A percentile compares a stretch with the other conserved stretches of the same genome.
Evolutionary conservation across 768 basidiomycete species (phyloP).

Genomic region (Coprinopsis marcescibilis): DNA sequence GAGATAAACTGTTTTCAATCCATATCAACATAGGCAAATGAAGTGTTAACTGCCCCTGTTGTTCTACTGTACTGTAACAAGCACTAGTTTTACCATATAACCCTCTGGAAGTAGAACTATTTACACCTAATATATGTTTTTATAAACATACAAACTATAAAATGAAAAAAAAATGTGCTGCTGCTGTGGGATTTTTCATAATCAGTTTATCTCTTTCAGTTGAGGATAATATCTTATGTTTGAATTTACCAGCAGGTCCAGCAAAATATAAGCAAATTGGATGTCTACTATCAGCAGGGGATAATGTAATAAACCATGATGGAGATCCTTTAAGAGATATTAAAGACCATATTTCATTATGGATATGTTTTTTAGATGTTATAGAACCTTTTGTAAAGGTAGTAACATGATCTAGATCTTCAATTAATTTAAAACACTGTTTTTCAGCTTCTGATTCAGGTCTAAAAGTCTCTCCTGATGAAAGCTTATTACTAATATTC

Average conservation of each 20-base stretch:
- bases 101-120: not conserved
- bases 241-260: conserved; percentile 18
- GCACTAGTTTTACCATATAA: conserved; percentile 8
- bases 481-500: conserved; percentile 14
- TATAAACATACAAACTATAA: conserved; percentile 19
- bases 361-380: conserved; percentile 22
- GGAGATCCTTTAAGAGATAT: conserved; percentile 21
- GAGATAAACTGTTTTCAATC: not conserved
- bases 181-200: not conserved
- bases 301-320: conserved; percentile 31
- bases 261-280: conserved; percentile 32
- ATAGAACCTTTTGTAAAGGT: conserved; percentile 18
- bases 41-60: conserved; percentile 8
- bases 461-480: not conserved
- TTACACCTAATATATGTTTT: conserved; percentile 15
- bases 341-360: conserved; percentile 16
- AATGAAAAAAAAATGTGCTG: conserved; percentile 7
- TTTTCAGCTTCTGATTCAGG: conserved; percentile 16
- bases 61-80: conserved; percentile 10
- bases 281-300: conserved; percentile 27
- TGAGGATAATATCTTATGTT: conserved; percentile 9
- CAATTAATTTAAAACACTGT: conserved; percentile 16
- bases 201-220: conserved; percentile 10
- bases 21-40: conserved; percentile 4
- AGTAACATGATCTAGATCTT: conserved; percentile 17